Evolutionary conservation across 176 grass and related monocot species (phyloP), one percentile per base, ranked within the genome.

Genomic region (Aegilops umbellulata): DNA sequence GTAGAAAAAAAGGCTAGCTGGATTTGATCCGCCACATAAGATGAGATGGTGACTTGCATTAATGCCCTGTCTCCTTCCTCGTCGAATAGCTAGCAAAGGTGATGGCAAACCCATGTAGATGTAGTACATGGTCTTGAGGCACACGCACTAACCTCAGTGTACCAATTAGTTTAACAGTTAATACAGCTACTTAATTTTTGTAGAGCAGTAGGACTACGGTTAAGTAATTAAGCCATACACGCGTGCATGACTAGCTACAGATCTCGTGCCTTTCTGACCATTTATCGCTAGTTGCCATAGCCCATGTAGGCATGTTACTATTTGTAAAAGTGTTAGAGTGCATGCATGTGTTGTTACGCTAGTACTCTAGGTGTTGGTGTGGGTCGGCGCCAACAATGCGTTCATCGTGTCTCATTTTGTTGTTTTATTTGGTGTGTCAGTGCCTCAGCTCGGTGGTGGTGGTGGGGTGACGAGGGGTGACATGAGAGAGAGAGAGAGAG

Each of bases 381-480:
- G 49, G 81, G 85, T 87, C 81, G 80, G 31, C 69, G 17, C 76
- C 81, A 61, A 42, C 81, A 63, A 76, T 87, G 67, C 39, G 60
- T 69, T 20, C 69, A 79, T 80, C 61, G 72, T 80, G 81, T 81
- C 89, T 10, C 5, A 38, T 72, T 87, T 86, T 32, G 36, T 87
- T 87, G 89, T 91, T 91, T 87, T 80, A 84, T 80, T 62, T 80
- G 60, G 16, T 13, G 58, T 77, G 74, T 60, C 34, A 67, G 83
- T 80, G 85, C 74, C 44, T 10, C 16, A n/a, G 44, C 4, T 19
- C 72, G 17, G 25, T 76, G 8, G 44, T 72, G 8, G 31, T 84
- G 60, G 58, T 57, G 31, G 89, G 46, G 58, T 80, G 67, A 46
- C 34, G 80, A 31, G 14, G 24, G 65, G 63, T 90, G 84, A 81